Base-by-base conservation (phyloP, 257 asterid species). In the Solanum chiquidenum region DNA sequence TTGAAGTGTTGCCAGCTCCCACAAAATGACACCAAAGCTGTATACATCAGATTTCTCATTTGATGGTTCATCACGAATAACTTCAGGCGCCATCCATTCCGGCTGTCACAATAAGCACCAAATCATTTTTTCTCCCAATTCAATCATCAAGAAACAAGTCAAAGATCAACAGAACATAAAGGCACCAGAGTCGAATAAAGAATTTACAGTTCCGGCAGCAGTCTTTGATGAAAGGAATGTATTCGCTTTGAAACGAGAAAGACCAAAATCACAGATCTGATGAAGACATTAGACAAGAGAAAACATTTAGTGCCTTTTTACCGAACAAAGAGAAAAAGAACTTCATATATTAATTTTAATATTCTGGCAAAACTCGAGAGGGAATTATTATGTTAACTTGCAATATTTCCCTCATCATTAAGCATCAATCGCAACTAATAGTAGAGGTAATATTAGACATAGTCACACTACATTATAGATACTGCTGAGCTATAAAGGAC, bases 11-110 rank as follows among this genome's bases (percentile, higher is more conserved):
- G 94, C 94, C 89, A 97, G 92, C 94, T 97, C 99, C 99, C 99
- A 97, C 84, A 97, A 92, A 88, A 97, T 95, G 84, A 97, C 95
- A 75, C 99, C 99, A 90, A 97, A 97, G 90, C 99, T 97, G 91
- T 95, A 97, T 13, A 97, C 93, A 83, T 97, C 99, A 52, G 99
- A 95, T 90, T 97, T 97, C 91, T 97, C 99, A 91, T 97, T 95
- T 90, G 98, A 95, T 86, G 93, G 98, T 89, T 97, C 99, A 91
- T 95, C 98, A 40, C 99, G 98, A 74, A 97, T 96, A 88, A 97
- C 98, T 94, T 97, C 99, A 35, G 99, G 99, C 82, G 99, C 98
- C 99, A 97, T 97, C 99, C 99, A 97, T 94, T 97, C 98, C 29
- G 99, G 98, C 99, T 95, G 90, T 87, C 89, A 88, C 34, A 71